phyloP scores from a whole-genome alignment of 176 grass and related monocot species.

The Coix lacrymajobi region DNA sequence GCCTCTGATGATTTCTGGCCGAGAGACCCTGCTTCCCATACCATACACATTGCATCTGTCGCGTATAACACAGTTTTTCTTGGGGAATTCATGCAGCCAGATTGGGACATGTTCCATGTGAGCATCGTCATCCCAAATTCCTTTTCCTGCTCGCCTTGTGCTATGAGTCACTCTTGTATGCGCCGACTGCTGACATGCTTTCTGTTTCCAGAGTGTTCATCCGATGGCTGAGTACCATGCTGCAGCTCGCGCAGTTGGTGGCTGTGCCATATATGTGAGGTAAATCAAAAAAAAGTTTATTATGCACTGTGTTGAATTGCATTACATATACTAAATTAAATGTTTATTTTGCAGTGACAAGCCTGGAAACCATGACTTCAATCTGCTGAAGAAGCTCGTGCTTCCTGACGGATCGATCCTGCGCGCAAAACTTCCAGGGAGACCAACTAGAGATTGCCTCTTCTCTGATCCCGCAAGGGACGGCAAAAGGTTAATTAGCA shows the following conservation, averaged over 20 bases:
- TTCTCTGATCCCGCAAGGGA: slow-evolving; percentile 82
- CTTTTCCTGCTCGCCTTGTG: neutral
- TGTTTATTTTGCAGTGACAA: slow-evolving; percentile 56
- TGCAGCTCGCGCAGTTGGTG: slow-evolving; percentile 65
- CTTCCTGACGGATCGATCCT: slow-evolving; percentile 80
- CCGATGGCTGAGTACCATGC: slow-evolving; percentile 70
- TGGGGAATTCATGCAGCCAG: slow-evolving; percentile 81
- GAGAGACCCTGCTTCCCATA: slow-evolving; percentile 67
- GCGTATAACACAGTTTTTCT: slow-evolving; percentile 70
- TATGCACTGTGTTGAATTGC: neutral
- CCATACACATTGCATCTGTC: slow-evolving; percentile 79
- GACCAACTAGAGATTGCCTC: slow-evolving; percentile 69
- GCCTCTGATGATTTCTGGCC: slow-evolving; percentile 93
- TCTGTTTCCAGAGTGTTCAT: slow-evolving; percentile 44
- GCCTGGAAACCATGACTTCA: slow-evolving; percentile 74
- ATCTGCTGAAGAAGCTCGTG: slow-evolving; percentile 75
- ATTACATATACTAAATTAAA: neutral
- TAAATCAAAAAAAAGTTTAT: neutral
- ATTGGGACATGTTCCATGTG: slow-evolving; percentile 98
- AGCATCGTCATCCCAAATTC: neutral
- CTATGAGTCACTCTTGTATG: neutral
- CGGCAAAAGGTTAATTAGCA: slow-evolving; percentile 54
- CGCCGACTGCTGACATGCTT: neutral
- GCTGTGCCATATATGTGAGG: slow-evolving; percentile 88
- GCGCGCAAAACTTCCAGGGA: slow-evolving; percentile 58